Evolutionary conservation across 495 filamentous ascomycete species (phyloP), one percentile per base, ranked within the genome.

Genomic region (Parathielavia hyrcaniae): DNA sequence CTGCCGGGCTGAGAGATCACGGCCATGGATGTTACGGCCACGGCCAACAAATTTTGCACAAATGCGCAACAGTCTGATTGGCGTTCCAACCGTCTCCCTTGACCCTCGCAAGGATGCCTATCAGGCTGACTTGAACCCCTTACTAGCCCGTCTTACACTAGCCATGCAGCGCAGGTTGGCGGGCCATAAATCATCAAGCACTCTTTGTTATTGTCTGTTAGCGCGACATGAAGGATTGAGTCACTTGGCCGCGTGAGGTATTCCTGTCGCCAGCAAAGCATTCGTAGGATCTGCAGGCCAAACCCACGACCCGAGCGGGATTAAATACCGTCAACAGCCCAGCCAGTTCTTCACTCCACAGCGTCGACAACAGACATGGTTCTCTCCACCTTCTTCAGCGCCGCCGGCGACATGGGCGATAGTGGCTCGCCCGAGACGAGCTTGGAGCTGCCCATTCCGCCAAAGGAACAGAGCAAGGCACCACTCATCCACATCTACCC

Each of bases 401-500:
- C 34, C 17, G 8, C 36, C 20, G 6, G 5, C 50, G 12, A 40
- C 38, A 11, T n/a, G 1, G 20, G 5, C 36, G 36, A 34, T 5
- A 44, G 38, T 10, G 39, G 22, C 16, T 30, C 20, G 13, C 19
- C 17, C 22, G 35, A n/a, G 9, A 44, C 34, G 16, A 43, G 10
- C 16, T 34, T 49, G 34, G 41, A 10, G 20, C 44, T 49, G 12
- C 10, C 38, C 14, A 0, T 52, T 22, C 5, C 36, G 19, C 14
- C 14, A 1, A 17, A n/a, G 10, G 32, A 53, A 10, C 36, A 23
- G 38, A 17, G 19, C 20, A 3, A n/a, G 7, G 12, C 50, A 10
- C 50, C 19, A 19, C 5, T 39, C 0, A 6, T 69, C 32, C 57
- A 62, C n/a, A 71, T 79, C 22, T 69, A 77, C 41, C 64, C 69